phyloP scores from a whole-genome alignment of 805 yeast genomes.

The Candida odintsovae region DNA sequence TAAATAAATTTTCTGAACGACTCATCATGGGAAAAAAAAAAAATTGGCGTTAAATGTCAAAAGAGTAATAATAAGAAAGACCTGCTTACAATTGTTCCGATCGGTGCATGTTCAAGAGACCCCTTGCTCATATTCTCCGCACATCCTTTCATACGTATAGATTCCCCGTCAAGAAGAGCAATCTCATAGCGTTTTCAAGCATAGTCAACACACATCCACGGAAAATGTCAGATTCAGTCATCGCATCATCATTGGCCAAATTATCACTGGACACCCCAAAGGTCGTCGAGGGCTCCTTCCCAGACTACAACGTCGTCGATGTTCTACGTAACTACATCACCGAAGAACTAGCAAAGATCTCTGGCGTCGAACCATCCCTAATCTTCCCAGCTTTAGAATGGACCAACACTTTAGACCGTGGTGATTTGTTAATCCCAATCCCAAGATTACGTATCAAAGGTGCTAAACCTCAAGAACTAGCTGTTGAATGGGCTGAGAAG shows the following conservation, averaged over 20 bases:
- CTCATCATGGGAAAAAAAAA: not conserved
- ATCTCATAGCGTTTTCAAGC: not conserved
- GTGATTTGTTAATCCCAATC: constrained; percentile 87
- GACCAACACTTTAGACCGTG: constrained; percentile 80
- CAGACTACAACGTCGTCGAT: constrained; percentile 78
- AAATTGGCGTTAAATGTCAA: not conserved
- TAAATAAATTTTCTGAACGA: not conserved
- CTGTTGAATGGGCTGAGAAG: constrained; percentile 69
- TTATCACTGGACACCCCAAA: constrained; percentile 38
- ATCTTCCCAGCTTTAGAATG: constrained; percentile 86
- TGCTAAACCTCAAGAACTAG: constrained; percentile 67
- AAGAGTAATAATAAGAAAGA: not conserved
- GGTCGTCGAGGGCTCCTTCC: constrained; percentile 53
- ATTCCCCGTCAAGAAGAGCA: not conserved
- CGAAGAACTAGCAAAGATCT: constrained; percentile 63
- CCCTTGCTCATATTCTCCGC: not conserved
- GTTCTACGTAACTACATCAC: constrained; percentile 86
- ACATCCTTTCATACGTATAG: not conserved
- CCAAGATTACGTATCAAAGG: constrained; percentile 89
- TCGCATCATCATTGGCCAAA: constrained; percentile 27
- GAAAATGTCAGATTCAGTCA: constrained; percentile 23
- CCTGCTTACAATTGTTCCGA: not conserved
- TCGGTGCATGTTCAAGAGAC: not conserved
- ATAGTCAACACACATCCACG: constrained; percentile 1
- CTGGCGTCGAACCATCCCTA: constrained; percentile 63